phyloP scores from a whole-genome alignment of 228 moss, liverwort and hornwort genomes.

The Sphagnum magellanicum region DNA sequence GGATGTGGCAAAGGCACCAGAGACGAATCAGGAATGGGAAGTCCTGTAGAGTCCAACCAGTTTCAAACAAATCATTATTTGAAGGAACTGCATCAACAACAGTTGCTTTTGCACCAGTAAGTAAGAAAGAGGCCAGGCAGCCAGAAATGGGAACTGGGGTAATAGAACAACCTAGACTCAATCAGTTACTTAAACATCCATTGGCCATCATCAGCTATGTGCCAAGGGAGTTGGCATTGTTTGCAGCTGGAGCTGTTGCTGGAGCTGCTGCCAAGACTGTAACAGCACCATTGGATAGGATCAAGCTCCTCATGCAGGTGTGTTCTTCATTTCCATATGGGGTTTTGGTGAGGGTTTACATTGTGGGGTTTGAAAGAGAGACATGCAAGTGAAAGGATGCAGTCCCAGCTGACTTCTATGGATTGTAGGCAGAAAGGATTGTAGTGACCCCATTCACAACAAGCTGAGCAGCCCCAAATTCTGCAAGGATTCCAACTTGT shows the following conservation, averaged over 20 bases:
- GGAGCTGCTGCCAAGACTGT: conserved; percentile 87
- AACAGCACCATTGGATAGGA: conserved; percentile 79
- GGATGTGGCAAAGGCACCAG: conserved; percentile 17
- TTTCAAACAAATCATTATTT: conserved; percentile 17
- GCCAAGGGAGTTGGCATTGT: conserved; percentile 65
- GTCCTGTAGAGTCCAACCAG: conserved; percentile 19
- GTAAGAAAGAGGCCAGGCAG: conserved; percentile 11
- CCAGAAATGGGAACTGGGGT: conserved; percentile 12
- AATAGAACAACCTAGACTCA: conserved; percentile 34
- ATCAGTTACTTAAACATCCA: conserved; percentile 62
- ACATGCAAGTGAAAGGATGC: neutral
- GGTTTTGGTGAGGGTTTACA: neutral
- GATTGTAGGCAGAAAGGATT: neutral
- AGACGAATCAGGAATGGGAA: conserved; percentile 6
- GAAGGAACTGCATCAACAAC: conserved; percentile 8
- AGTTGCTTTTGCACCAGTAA: conserved; percentile 9
- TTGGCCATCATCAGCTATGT: conserved; percentile 64
- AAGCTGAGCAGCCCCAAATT: too few species aligned
- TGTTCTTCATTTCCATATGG: neutral
- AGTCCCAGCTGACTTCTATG: neutral
- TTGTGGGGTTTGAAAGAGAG: neutral
- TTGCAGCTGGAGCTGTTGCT: conserved; percentile 76
- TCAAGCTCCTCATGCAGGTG: conserved; percentile 89
- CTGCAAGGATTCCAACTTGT: too few species aligned
- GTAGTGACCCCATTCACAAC: too few species aligned